A percentile compares a stretch with the other conserved stretches of the same genome.
Evolutionary conservation across 116 monocot genomes (phyloP).

Genomic region (Dioscorea cayenensis): DNA sequence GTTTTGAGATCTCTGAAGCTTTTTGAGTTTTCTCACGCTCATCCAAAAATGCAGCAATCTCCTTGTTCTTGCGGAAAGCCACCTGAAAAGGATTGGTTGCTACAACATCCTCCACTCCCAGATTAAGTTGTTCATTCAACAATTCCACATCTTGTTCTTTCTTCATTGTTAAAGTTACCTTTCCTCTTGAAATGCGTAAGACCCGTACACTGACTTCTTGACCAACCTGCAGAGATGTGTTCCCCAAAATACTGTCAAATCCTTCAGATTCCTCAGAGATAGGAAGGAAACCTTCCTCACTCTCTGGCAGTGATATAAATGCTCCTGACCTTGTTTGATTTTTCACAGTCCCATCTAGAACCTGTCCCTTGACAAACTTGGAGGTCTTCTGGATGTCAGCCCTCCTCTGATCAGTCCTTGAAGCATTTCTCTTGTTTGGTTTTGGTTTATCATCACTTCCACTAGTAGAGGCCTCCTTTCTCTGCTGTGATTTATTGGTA

Average conservation of each 20-base stretch:
- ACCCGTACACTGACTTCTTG: conserved; percentile 75
- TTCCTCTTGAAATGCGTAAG: conserved; percentile 62
- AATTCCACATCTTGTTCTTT: conserved; percentile 67
- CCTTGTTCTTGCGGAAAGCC: conserved; percentile 85
- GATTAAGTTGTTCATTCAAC: conserved; percentile 59
- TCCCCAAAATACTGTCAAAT: conserved; percentile 50
- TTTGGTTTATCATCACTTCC: conserved; percentile 38
- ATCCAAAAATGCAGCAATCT: conserved; percentile 70
- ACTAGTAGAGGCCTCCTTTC: conserved; percentile 28
- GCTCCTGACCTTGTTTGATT: conserved; percentile 66
- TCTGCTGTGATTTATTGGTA: conserved; percentile 27
- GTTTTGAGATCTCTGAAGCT: conserved; percentile 10
- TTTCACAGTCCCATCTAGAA: conserved; percentile 66
- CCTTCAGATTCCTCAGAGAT: conserved; percentile 70
- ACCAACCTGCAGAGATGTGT: conserved; percentile 53
- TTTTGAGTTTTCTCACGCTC: conserved; percentile 44
- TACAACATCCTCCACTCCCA: conserved; percentile 51
- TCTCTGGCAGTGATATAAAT: conserved; percentile 70
- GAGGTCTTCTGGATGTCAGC: conserved; percentile 33
- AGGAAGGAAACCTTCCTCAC: conserved; percentile 96
- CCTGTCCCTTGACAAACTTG: conserved; percentile 60
- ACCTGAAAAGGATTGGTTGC: conserved; percentile 76
- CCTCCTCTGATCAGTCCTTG: conserved; percentile 37
- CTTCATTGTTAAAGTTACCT: conserved; percentile 89
- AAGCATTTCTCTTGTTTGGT: conserved; percentile 32